Percentiles rank a stretch among this genome's conserved stretches.
Evolutionary conservation across 345 rosid species (phyloP).

Genomic region (Hibiscus mutabilis): DNA sequence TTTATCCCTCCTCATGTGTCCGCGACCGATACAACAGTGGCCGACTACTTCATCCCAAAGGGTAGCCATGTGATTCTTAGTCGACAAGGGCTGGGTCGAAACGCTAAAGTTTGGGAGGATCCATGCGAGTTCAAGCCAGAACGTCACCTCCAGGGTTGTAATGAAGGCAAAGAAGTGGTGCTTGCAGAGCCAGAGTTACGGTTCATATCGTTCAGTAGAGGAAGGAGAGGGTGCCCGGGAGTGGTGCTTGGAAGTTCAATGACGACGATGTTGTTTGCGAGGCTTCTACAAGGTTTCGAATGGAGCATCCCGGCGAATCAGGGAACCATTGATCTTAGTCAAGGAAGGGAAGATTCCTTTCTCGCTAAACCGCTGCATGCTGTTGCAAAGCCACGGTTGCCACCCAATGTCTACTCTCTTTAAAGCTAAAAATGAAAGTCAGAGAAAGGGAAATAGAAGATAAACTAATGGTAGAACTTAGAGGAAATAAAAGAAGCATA

Average conservation of each 20-base stretch:
- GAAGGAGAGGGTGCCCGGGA: conserved; percentile 23
- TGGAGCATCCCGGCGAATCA: conserved; percentile 10
- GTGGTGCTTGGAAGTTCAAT: conserved; percentile 22
- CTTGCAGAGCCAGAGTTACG: conserved; percentile 10
- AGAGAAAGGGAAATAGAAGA: too few relatives aligned
- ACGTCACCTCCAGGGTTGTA: too few relatives aligned
- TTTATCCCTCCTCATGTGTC: conserved; percentile 25
- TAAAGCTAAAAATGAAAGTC: background rate
- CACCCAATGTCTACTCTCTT: background rate
- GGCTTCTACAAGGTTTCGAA: conserved; percentile 27
- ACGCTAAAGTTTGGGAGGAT: too few relatives aligned
- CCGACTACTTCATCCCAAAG: conserved; percentile 21
- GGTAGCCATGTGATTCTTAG: background rate
- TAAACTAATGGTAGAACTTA: too few relatives aligned
- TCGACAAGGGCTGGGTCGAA: too few relatives aligned
- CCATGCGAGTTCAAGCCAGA: too few relatives aligned
- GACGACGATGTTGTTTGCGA: conserved; percentile 26
- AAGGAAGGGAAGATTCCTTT: too few relatives aligned
- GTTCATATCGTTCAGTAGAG: conserved; percentile 26
- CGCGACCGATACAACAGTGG: background rate
- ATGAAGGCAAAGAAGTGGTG: background rate
- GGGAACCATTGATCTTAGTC: too few relatives aligned
- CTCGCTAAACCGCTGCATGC: too few relatives aligned
- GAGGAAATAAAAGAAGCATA: background rate
- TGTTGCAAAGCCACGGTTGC: background rate